Conservation (phyloP, 192 early-diverging fungal species). For the Chytriomyces confervae region DNA sequence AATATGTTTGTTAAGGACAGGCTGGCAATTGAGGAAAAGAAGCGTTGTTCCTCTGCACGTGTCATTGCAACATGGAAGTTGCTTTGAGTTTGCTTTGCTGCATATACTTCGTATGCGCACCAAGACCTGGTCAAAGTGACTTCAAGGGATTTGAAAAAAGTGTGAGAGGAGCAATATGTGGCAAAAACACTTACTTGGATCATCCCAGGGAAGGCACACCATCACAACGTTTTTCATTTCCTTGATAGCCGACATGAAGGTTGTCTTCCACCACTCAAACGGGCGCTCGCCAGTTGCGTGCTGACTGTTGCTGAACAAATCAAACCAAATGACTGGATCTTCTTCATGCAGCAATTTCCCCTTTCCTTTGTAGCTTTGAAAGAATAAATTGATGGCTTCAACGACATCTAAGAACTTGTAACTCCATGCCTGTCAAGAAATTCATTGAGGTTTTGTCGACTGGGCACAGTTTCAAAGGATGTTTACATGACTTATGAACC, state of each 20-base stretch:
- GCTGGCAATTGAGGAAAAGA: neutral
- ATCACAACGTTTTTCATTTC: conserved; percentile 38
- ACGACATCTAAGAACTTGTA: conserved; percentile 44
- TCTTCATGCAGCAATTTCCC: neutral
- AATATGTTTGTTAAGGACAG: neutral
- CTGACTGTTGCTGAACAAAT: conserved; percentile 38
- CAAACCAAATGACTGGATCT: conserved; percentile 36
- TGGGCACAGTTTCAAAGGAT: too few species aligned
- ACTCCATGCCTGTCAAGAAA: too few species aligned
- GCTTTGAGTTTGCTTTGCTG: neutral
- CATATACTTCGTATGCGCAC: conserved; percentile 46
- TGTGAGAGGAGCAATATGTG: neutral
- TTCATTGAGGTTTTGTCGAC: too few species aligned
- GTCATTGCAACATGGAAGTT: conserved; percentile 35
- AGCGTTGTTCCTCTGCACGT: neutral
- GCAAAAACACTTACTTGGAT: neutral
- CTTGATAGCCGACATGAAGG: conserved; percentile 36
- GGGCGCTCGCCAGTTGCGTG: conserved; percentile 22
- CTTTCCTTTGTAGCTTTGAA: neutral
- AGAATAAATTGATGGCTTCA: conserved; percentile 31
- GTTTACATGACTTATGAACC: conserved; percentile 44
- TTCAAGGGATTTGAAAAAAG: neutral
- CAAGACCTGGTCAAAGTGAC: conserved; percentile 37
- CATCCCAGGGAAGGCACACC: conserved; percentile 9
- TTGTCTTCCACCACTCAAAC: conserved; percentile 37